Evolutionary conservation across 345 rosid genomes (phyloP).

Genomic region (Pugionium cornutum): DNA sequence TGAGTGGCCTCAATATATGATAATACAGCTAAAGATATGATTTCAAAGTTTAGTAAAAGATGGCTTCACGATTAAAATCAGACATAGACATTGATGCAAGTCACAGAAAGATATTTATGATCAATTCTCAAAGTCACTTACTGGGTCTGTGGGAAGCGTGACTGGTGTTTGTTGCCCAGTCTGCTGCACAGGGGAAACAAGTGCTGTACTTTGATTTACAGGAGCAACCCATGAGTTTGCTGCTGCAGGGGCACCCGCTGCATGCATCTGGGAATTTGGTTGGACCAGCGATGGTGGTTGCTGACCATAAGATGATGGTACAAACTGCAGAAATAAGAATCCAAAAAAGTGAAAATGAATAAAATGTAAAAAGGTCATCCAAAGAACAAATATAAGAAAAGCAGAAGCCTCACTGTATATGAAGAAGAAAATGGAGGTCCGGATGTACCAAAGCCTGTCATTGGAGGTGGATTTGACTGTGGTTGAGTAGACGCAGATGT

Average conservation of each 20-base stretch:
- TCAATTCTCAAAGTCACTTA: constrained; percentile 38
- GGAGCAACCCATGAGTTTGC: constrained; percentile 69
- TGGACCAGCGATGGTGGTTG: constrained; percentile 58
- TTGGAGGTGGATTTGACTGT: constrained; percentile 49
- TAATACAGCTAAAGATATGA: constrained; percentile 8
- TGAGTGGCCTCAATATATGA: background rate
- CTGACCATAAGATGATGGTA: constrained; percentile 64
- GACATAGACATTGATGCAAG: constrained; percentile 9
- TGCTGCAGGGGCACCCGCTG: constrained; percentile 44
- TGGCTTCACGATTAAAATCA: constrained; percentile 9
- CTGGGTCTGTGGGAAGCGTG: constrained; percentile 56
- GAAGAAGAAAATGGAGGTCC: constrained; percentile 58
- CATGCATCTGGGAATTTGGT: constrained; percentile 62
- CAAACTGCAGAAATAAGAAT: constrained; percentile 48
- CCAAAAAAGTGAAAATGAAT: constrained; percentile 6
- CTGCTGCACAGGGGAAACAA: constrained; percentile 52
- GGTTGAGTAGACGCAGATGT: constrained; percentile 56
- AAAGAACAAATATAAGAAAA: constrained; percentile 20
- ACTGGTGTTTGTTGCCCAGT: constrained; percentile 57
- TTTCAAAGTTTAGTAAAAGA: background rate
- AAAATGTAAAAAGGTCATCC: constrained; percentile 6
- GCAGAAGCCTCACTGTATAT: constrained; percentile 53
- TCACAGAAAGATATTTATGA: background rate
- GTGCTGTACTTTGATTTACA: constrained; percentile 54
- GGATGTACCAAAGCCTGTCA: constrained; percentile 53